A percentile compares a stretch with the other conserved stretches of the same genome.
phyloP scores from a whole-genome alignment of 2,329 filamentous ascomycete species.

The Parafenestella ontariensis region DNA sequence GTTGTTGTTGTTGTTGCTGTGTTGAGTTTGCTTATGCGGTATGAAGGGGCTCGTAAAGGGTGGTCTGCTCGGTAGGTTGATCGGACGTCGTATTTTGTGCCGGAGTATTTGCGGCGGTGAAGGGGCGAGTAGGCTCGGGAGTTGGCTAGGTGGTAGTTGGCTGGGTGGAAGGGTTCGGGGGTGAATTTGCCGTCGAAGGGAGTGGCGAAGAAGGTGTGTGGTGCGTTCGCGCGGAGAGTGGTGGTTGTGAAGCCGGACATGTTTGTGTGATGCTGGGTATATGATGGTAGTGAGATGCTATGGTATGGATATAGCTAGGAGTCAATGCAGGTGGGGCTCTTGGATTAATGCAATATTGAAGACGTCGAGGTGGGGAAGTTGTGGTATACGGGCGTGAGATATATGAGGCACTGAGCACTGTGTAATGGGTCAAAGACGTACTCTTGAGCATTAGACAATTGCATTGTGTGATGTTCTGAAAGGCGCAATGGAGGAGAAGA shows the following conservation, averaged over 20 bases:
- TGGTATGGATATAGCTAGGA: not conserved
- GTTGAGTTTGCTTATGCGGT: not conserved
- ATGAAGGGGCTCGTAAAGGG: not conserved
- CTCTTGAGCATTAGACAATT: not conserved
- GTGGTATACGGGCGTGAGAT: not conserved
- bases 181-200: not conserved
- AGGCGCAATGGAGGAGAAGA: not conserved
- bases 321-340: not conserved
- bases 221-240: not conserved
- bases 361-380: not conserved
- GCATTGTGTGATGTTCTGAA: not conserved
- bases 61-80: slow-evolving; percentile 8
- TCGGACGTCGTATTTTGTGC: slow-evolving; percentile 12
- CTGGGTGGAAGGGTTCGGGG: not conserved
- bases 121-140: not conserved
- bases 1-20: too few relatives aligned
- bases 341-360: not conserved
- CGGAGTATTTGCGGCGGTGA: not conserved
- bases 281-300: not conserved
- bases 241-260: not conserved
- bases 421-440: not conserved
- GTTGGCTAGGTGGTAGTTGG: too few relatives aligned
- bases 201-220: not conserved
- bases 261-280: not conserved
- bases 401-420: not conserved